Evolutionary conservation across 257 asterid genomes (phyloP).

Genomic region (Nicotiana tabacum): DNA sequence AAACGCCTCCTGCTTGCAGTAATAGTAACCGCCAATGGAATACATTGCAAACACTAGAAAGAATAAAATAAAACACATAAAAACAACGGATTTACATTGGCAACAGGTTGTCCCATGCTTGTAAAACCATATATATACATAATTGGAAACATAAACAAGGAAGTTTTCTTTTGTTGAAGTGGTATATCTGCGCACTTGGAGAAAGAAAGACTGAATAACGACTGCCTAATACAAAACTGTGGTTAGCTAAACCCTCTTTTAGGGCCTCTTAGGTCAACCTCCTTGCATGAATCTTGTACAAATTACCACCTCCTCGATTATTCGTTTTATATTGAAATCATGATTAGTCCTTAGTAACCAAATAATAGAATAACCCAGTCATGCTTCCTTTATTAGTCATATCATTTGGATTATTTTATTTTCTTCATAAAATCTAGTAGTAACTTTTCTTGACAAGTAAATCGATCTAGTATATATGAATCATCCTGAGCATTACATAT

Average conservation of each 20-base stretch:
- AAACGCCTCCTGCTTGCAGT: background rate
- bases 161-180: background rate
- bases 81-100: background rate
- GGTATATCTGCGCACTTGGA: background rate
- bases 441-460: background rate
- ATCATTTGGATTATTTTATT: background rate
- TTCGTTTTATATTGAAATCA: background rate
- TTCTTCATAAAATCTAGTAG: background rate
- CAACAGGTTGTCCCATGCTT: background rate
- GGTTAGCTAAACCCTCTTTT: background rate
- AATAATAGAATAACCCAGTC: background rate
- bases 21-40: background rate
- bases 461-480: background rate
- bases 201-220: background rate
- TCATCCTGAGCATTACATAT: background rate
- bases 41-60: background rate
- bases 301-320: background rate
- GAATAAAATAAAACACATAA: background rate
- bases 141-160: background rate
- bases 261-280: background rate
- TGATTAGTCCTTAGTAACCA: background rate
- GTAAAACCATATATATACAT: background rate
- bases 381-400: background rate
- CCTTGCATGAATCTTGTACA: background rate
- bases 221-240: background rate